Evolutionary conservation across 257 asterid genomes (phyloP), one percentile per base, ranked within the genome.

Genomic region (Salvia hispanica): DNA sequence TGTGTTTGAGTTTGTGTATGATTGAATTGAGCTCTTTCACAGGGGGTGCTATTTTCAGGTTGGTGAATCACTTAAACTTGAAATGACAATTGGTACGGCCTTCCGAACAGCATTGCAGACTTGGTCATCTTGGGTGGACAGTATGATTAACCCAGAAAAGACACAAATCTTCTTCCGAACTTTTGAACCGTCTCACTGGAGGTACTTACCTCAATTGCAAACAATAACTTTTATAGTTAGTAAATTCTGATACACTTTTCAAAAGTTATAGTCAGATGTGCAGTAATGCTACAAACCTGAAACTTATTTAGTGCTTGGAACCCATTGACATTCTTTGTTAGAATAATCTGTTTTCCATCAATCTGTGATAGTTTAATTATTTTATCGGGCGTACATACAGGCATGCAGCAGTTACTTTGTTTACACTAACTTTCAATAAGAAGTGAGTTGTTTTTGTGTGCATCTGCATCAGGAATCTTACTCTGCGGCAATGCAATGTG

Each of bases 21-120:
- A 64, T 78, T 71, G 60, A 74, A 55, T 67, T 59, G 50, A 34
- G 52, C 73, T 55, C 78, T 57, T 71, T 75, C 74, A 75, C 85
- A 88, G 96, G 93, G 96, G 93, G 63, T 86, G 93, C 79, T 88
- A 80, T 81, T 88, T 88, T 80, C 94, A 84, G 79, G 74, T 88
- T 59, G 84, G 83, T 14, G 74, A 70, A 12, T 71, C 89, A 10
- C 14, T 88, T 73, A 78, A 73, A 74, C 83, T 88, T 43, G 89
- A 90, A 72, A 71, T 88, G 88, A 66, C 96, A 31, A 86, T 88
- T 62, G 72, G 72, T 54, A 34, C 72, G 58, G 93, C 96, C 65
- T 88, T 73, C 78, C 54, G 74, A 81, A 79, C 78, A n/a, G 85
- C 91, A 10, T 68, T 86, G 54, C 66, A 79, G 61, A 88, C 93